Evolutionary conservation across 2,329 filamentous ascomycete genomes (phyloP).

Genomic region (Juglanconis oblonga): DNA sequence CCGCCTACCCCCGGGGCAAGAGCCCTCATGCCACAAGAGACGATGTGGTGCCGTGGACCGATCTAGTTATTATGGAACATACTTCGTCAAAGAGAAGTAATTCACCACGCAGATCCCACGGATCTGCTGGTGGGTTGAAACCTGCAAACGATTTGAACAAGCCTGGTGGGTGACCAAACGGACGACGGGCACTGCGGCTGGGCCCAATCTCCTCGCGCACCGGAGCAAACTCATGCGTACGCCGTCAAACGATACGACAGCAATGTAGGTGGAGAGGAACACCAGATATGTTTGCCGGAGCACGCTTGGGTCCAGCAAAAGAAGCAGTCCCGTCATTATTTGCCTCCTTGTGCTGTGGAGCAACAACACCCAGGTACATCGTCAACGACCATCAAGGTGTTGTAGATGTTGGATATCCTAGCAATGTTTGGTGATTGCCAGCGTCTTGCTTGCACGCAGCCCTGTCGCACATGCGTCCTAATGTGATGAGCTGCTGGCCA

Average conservation of each 20-base stretch:
- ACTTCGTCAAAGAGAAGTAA: neutral
- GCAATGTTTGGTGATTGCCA: neutral
- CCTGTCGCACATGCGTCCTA: neutral
- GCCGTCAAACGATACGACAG: conserved; percentile 5
- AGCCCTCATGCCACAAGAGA: neutral
- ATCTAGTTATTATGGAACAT: neutral
- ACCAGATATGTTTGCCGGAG: conserved; percentile 14
- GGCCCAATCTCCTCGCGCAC: neutral
- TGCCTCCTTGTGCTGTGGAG: neutral
- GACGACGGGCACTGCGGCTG: neutral
- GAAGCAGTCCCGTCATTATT: neutral
- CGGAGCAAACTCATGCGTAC: conserved; percentile 16
- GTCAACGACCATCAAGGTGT: neutral
- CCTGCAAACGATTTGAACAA: neutral
- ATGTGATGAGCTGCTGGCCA: neutral
- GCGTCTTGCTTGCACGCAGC: neutral
- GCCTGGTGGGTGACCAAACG: neutral
- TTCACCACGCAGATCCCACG: neutral
- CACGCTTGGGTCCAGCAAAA: neutral
- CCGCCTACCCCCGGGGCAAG: neutral
- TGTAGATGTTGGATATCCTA: neutral
- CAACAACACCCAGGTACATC: neutral
- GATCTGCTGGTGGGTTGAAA: conserved; percentile 1
- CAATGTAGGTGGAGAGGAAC: conserved; percentile 1
- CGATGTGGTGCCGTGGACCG: neutral